Evolutionary conservation across 768 basidiomycete species (phyloP).

Genomic region (Lactarius tabidus): DNA sequence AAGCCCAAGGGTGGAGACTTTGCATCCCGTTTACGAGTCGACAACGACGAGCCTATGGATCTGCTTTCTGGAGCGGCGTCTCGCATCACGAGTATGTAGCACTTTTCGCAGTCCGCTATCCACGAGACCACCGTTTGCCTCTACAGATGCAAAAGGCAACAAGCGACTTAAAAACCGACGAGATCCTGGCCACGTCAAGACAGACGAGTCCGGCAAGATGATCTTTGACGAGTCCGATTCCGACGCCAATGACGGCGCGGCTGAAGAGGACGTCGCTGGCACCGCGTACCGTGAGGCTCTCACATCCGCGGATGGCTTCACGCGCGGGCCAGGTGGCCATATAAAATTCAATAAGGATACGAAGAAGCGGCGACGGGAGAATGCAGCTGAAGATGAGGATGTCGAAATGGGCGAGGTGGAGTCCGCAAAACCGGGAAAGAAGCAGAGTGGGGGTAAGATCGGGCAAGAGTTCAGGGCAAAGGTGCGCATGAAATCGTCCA

Average conservation of each 20-base stretch:
- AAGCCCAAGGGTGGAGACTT: conserved; percentile 38
- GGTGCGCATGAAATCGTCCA: conserved; percentile 44
- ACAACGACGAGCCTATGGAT: conserved; percentile 95
- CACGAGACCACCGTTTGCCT: conserved; percentile 4
- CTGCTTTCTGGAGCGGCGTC: conserved; percentile 76
- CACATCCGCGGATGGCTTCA: conserved; percentile 86
- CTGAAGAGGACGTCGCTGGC: conserved; percentile 56
- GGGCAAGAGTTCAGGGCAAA: conserved; percentile 96
- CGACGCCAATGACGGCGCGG: conserved; percentile 41
- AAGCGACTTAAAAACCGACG: conserved; percentile 77
- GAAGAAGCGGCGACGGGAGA: conserved; percentile 81
- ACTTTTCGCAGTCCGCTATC: neutral
- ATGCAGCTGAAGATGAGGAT: conserved; percentile 53
- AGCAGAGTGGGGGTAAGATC: conserved; percentile 51
- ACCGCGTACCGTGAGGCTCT: conserved; percentile 80
- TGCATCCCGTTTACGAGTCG: conserved; percentile 70
- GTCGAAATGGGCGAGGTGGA: conserved; percentile 77
- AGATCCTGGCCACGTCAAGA: conserved; percentile 84
- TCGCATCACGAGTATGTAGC: conserved; percentile 60
- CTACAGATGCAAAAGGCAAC: conserved; percentile 41
- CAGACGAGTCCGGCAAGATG: conserved; percentile 80
- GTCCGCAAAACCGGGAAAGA: conserved; percentile 40
- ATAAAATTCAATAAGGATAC: conserved; percentile 97
- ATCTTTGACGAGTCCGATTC: conserved; percentile 59
- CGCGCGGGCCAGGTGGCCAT: conserved; percentile 74